These are phyloP conservation scores for Cucurbitaria berberidis DNA, from an alignment of 2,329 filamentous ascomycete genomes.

Conservation along the genomic window DNA sequence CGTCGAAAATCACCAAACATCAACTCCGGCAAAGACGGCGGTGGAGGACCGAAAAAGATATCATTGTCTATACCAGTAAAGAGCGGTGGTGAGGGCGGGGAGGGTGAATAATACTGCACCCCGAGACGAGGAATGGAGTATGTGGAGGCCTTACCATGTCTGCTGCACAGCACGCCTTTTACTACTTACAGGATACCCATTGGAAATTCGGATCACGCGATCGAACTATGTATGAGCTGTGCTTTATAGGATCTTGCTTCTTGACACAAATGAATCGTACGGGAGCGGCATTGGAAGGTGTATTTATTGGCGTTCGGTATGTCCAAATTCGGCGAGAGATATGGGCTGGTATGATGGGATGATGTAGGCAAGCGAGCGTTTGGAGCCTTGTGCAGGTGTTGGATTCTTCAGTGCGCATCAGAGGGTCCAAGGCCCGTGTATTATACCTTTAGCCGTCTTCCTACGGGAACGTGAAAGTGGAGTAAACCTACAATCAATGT, in stretches of 20 bases:
- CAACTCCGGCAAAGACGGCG: constrained; percentile 52
- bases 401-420: constrained; percentile 21
- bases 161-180: constrained; percentile 28
- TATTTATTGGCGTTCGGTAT: constrained; percentile 33
- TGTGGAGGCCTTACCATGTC: constrained; percentile 27
- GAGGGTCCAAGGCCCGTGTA: constrained; percentile 23
- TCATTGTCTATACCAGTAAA: constrained; percentile 50
- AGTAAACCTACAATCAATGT: constrained; percentile 1
- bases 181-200: constrained; percentile 45
- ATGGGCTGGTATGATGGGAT: constrained; percentile 10
- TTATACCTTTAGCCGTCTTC: constrained; percentile 22
- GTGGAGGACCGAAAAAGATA: constrained; percentile 50
- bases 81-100: constrained; percentile 40
- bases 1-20: constrained; percentile 52
- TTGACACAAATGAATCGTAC: constrained; percentile 25
- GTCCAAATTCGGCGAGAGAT: constrained; percentile 12
- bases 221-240: constrained; percentile 44
- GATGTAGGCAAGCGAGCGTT: constrained; percentile 22
- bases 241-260: constrained; percentile 25
- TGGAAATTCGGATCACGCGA: constrained; percentile 32
- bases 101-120: constrained; percentile 33
- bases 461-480: constrained; percentile 11
- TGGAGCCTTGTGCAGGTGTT: constrained; percentile 10
- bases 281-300: constrained; percentile 38
- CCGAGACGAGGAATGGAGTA: constrained; percentile 6